Evolutionary conservation across 495 filamentous ascomycete species (phyloP).

Genomic region (Beverwykella pulmonaria): DNA sequence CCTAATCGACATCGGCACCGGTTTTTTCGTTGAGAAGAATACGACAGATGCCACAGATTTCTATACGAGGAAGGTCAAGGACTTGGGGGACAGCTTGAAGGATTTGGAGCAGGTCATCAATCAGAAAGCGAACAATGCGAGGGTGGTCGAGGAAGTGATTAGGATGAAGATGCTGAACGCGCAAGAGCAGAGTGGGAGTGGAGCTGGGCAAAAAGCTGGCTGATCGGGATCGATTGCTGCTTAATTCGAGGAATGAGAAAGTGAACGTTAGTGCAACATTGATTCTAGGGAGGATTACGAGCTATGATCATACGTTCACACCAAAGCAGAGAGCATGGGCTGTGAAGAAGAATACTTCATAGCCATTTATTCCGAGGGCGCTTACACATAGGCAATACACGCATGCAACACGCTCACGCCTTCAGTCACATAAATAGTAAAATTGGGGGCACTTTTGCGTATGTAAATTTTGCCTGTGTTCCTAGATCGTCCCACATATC

Average conservation of each 20-base stretch:
- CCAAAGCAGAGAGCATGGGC: too few species aligned
- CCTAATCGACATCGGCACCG: conserved; percentile 93
- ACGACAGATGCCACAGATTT: conserved; percentile 77
- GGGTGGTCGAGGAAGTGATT: conserved; percentile 83
- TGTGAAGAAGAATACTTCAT: too few species aligned
- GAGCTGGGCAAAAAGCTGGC: conserved; percentile 1
- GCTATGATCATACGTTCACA: too few species aligned
- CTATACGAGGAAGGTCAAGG: conserved; percentile 82
- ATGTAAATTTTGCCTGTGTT: background rate
- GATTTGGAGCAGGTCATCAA: conserved; percentile 86
- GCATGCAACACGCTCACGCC: background rate
- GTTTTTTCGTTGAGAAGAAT: conserved; percentile 95
- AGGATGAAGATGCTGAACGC: conserved; percentile 43
- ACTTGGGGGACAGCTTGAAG: conserved; percentile 73
- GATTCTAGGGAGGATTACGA: background rate
- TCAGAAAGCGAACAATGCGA: conserved; percentile 79
- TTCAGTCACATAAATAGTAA: conserved; percentile 22
- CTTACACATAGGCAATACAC: too few species aligned
- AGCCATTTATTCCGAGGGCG: too few species aligned
- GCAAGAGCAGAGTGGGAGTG: conserved; percentile 23
- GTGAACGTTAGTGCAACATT: background rate
- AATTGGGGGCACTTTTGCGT: background rate
- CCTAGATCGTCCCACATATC: too few species aligned
- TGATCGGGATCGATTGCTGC: background rate
- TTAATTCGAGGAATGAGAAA: background rate